These are phyloP conservation scores for Aspergillus bombycis DNA, from an alignment of 2,329 filamentous ascomycete species.

Conservation along the genomic window DNA sequence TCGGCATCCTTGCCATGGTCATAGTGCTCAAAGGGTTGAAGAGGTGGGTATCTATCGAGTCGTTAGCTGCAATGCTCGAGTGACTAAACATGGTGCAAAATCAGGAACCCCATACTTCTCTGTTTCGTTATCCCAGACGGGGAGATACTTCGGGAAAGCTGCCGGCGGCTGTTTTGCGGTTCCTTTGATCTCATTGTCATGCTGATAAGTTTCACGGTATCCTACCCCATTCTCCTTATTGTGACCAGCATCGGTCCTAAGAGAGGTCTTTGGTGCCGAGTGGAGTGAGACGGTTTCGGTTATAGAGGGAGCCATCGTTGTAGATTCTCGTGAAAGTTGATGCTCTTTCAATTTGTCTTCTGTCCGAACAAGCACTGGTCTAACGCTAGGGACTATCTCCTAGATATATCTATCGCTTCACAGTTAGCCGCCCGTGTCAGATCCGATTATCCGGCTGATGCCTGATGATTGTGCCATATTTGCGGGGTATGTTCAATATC, in stretches of 20 bases:
- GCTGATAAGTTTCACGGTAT: conserved; percentile 39
- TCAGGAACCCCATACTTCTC: conserved; percentile 28
- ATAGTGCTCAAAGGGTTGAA: conserved; percentile 70
- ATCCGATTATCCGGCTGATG: conserved; percentile 20
- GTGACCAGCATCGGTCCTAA: conserved; percentile 35
- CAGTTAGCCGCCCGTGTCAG: conserved; percentile 18
- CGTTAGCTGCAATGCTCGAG: conserved; percentile 6
- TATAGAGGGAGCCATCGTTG: conserved; percentile 40
- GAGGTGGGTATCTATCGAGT: conserved; percentile 57
- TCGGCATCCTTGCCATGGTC: conserved; percentile 79
- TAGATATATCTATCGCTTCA: conserved; percentile 14
- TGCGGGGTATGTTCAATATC: conserved; percentile 25
- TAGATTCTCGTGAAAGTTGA: not conserved
- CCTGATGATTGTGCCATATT: conserved; percentile 24
- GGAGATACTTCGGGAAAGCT: conserved; percentile 73
- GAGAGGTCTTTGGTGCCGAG: conserved; percentile 23
- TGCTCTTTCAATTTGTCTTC: not conserved
- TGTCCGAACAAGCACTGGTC: not conserved
- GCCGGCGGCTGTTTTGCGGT: conserved; percentile 57
- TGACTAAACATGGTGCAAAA: not conserved
- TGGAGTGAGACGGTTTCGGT: conserved; percentile 35
- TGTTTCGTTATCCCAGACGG: conserved; percentile 67
- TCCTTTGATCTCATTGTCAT: conserved; percentile 58
- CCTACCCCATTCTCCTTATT: conserved; percentile 44
- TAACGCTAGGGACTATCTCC: not conserved